These are phyloP conservation scores for Arthroderma uncinatum DNA, from an alignment of 2,329 filamentous ascomycete species.

Conservation along the genomic window DNA sequence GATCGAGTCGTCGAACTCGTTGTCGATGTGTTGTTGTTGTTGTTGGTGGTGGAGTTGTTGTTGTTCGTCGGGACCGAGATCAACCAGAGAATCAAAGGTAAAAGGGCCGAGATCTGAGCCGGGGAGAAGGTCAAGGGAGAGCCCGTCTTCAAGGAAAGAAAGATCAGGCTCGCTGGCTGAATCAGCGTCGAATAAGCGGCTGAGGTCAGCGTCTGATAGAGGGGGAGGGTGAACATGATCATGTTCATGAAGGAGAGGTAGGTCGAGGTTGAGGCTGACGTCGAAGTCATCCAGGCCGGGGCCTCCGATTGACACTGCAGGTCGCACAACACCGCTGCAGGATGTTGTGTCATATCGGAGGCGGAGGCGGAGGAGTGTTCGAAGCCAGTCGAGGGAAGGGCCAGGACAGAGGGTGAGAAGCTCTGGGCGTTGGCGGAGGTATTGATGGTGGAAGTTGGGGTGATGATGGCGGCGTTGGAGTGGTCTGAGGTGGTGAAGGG, in stretches of 20 bases:
- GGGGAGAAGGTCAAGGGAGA: constrained; percentile 58
- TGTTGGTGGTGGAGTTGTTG: too few species aligned
- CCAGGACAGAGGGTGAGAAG: constrained; percentile 29
- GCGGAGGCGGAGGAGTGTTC: constrained; percentile 38
- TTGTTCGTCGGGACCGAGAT: constrained; percentile 40
- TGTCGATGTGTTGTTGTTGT: constrained; percentile 22
- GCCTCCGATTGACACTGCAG: constrained; percentile 96
- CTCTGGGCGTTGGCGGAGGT: background rate
- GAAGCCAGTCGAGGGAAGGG: constrained; percentile 32
- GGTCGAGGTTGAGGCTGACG: constrained; percentile 27
- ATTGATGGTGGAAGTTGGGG: background rate
- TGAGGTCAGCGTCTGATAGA: constrained; percentile 60
- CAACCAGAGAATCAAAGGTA: constrained; percentile 45
- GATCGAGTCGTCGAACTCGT: constrained; percentile 34
- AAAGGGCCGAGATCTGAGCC: constrained; percentile 40
- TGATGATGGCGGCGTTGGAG: constrained; percentile 16
- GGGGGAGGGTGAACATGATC: constrained; percentile 45
- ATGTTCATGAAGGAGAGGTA: constrained; percentile 42
- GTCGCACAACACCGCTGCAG: constrained; percentile 99
- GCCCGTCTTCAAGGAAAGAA: constrained; percentile 64
- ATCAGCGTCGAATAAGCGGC: constrained; percentile 49
- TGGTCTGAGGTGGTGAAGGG: too few species aligned
- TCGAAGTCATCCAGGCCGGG: constrained; percentile 34
- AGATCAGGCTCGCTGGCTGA: constrained; percentile 59
- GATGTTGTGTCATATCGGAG: constrained; percentile 98